These are phyloP conservation scores for Gloeopeniophorella convolvens DNA, from an alignment of 768 basidiomycete genomes.

Conservation along the genomic window DNA sequence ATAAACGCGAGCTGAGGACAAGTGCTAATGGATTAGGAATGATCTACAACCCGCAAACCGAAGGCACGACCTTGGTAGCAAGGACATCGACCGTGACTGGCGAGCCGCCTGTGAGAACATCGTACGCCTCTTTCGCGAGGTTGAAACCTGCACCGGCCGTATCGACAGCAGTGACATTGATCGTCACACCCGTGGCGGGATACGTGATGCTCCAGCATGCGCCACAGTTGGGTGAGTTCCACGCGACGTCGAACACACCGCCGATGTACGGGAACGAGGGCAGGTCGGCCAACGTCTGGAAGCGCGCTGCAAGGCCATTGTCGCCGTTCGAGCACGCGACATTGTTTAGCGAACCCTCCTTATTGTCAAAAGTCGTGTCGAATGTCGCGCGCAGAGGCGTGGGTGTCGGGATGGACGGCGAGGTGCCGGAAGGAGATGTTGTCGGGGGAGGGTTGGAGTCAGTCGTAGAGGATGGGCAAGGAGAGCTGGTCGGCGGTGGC, in stretches of 20 bases:
- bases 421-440: background rate
- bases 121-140: conserved; percentile 28
- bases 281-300: conserved; percentile 43
- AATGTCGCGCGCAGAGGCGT: conserved; percentile 25
- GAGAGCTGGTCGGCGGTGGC: no score
- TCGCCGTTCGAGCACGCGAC: conserved; percentile 48
- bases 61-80: conserved; percentile 24
- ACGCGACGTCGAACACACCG: conserved; percentile 45
- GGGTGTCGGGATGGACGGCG: background rate
- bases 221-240: conserved; percentile 48
- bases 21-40: no score
- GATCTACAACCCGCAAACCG: conserved; percentile 23
- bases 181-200: conserved; percentile 31
- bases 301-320: conserved; percentile 43
- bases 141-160: conserved; percentile 36
- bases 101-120: conserved; percentile 26
- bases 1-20: no score
- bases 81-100: conserved; percentile 26
- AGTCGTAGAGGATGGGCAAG: background rate
- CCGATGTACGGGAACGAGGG: conserved; percentile 58
- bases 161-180: conserved; percentile 50
- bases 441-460: background rate
- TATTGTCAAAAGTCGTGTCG: conserved; percentile 47
- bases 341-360: conserved; percentile 31
- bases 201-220: conserved; percentile 56